These are phyloP conservation scores for Rhinocladiella mackenziei DNA, from an alignment of 2,329 filamentous ascomycete genomes.

Conservation along the genomic window DNA sequence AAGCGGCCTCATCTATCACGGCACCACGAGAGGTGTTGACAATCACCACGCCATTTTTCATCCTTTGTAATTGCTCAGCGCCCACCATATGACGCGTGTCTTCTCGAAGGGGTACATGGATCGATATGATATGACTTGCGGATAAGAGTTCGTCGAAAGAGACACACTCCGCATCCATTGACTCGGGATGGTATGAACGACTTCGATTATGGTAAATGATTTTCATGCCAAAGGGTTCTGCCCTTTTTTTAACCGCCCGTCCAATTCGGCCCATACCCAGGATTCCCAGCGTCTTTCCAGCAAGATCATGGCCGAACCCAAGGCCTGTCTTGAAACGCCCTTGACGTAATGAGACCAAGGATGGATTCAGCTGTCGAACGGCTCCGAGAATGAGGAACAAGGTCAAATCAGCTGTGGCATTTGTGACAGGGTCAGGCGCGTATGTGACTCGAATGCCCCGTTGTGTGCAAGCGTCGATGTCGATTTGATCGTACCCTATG, in stretches of 20 bases:
- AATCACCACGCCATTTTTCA: slow-evolving; percentile 48
- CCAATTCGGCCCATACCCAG: slow-evolving; percentile 49
- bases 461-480: too few relatives aligned
- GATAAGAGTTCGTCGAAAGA: slow-evolving; percentile 35
- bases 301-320: too few relatives aligned
- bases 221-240: slow-evolving; percentile 69
- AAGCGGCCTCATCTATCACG: slow-evolving; percentile 47
- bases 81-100: slow-evolving; percentile 37
- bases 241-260: slow-evolving; percentile 48
- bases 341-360: too few relatives aligned
- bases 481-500: too few relatives aligned
- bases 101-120: slow-evolving; percentile 36
- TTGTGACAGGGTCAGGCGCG: too few relatives aligned
- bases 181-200: too few relatives aligned
- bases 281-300: slow-evolving; percentile 45
- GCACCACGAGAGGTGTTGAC: slow-evolving; percentile 52
- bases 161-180: slow-evolving; percentile 50
- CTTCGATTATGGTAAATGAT: slow-evolving; percentile 71
- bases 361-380: too few relatives aligned
- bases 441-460: too few relatives aligned
- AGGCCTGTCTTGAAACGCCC: too few relatives aligned
- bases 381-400: too few relatives aligned
- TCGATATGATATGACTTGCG: slow-evolving; percentile 33
- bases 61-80: slow-evolving; percentile 39
- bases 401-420: too few relatives aligned